These are phyloP conservation scores for Nematodospora anomalae DNA, from an alignment of 1,139 yeast species.

Conservation along the genomic window DNA sequence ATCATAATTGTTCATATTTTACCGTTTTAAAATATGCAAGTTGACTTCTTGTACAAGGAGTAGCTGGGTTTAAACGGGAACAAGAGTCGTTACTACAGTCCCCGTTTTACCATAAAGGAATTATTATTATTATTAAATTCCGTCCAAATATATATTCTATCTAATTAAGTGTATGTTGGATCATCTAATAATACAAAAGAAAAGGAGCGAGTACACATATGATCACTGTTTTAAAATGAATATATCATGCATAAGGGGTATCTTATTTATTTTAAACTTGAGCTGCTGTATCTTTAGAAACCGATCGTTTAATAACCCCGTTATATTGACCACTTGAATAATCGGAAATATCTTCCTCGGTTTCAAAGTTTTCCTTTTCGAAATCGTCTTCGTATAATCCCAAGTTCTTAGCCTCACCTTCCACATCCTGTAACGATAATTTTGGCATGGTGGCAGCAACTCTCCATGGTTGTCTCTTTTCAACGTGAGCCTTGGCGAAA, in stretches of 20 bases:
- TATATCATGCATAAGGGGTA: background rate
- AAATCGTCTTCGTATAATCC: conserved; percentile 48
- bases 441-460: conserved; percentile 54
- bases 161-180: no score
- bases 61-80: no score
- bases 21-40: no score
- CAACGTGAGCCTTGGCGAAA: conserved; percentile 46
- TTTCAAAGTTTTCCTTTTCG: conserved; percentile 36
- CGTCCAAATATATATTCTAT: no score
- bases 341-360: conserved; percentile 27
- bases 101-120: no score
- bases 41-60: no score
- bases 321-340: conserved; percentile 11
- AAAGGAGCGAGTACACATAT: no score
- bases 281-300: background rate
- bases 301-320: conserved; percentile 15
- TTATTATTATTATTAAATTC: no score
- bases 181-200: no score
- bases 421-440: conserved; percentile 45
- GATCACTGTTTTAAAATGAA: no score
- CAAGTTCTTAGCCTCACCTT: conserved; percentile 46
- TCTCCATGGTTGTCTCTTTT: conserved; percentile 48
- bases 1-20: no score
- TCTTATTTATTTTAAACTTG: background rate
- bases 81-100: no score